Percentiles rank a stretch among this genome's conserved stretches.
Conservation (phyloP, 164 flowering plant genomes). For the Nelumbo lutea region DNA sequence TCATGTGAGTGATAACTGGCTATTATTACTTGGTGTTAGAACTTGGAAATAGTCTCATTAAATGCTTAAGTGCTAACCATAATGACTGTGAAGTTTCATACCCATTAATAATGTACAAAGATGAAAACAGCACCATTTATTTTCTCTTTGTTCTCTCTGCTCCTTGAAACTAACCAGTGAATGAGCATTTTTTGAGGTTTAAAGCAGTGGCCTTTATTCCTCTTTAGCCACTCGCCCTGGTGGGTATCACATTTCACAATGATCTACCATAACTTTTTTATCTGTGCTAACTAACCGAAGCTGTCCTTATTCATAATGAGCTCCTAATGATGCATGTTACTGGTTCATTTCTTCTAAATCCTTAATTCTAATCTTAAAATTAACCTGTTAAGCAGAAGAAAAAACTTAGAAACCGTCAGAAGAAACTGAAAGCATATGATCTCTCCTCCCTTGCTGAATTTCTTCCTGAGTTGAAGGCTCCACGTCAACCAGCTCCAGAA, state of each 20-base stretch:
- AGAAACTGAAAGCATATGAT: constrained; percentile 66
- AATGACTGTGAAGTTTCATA: not conserved
- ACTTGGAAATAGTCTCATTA: too few species aligned
- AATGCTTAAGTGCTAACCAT: not conserved
- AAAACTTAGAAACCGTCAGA: constrained; percentile 47
- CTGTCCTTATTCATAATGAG: not conserved
- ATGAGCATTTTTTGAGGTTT: not conserved
- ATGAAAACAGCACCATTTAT: not conserved
- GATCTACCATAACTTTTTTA: not conserved
- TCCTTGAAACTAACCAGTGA: not conserved
- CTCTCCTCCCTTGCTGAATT: constrained; percentile 50
- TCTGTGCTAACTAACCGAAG: not conserved
- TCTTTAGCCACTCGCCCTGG: not conserved
- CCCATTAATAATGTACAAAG: not conserved
- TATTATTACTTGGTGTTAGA: too few species aligned
- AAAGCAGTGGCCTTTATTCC: not conserved
- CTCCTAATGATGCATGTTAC: not conserved
- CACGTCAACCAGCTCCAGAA: constrained; percentile 13
- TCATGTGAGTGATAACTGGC: too few species aligned
- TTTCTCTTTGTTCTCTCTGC: not conserved
- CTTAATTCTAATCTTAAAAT: not conserved
- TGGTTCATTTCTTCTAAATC: not conserved
- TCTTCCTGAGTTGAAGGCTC: constrained; percentile 54
- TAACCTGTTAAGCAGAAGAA: constrained; percentile 38
- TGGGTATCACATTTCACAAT: not conserved